A percentile compares a stretch with the other conserved stretches of the same genome.
These are phyloP conservation scores for Verticillium nubilum DNA, from an alignment of 2,329 filamentous ascomycete genomes.

Conservation along the genomic window DNA sequence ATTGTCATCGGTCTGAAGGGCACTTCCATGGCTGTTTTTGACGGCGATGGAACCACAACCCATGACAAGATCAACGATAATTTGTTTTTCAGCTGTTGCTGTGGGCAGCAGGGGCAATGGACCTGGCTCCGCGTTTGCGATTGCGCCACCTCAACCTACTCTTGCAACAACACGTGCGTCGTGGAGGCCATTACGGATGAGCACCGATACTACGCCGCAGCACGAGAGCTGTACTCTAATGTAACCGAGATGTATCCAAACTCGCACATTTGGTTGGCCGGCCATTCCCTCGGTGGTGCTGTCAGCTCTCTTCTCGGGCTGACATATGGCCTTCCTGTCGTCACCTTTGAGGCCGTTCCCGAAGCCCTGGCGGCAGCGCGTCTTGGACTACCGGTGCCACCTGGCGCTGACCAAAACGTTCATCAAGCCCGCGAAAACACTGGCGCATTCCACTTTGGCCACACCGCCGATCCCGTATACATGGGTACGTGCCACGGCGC, in stretches of 20 bases:
- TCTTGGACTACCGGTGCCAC: slow-evolving; percentile 79
- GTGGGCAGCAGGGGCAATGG: slow-evolving; percentile 85
- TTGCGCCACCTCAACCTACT: slow-evolving; percentile 80
- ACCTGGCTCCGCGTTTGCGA: slow-evolving; percentile 91
- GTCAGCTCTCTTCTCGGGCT: slow-evolving; percentile 83
- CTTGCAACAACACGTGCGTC: slow-evolving; percentile 90
- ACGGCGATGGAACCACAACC: slow-evolving; percentile 93
- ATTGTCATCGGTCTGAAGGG: slow-evolving; percentile 92
- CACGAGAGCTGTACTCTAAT: slow-evolving; percentile 85
- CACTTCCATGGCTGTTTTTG: slow-evolving; percentile 84
- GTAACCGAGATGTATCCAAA: slow-evolving; percentile 83
- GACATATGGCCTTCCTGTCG: slow-evolving; percentile 84
- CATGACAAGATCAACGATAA: slow-evolving; percentile 99
- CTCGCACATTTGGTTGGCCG: slow-evolving; percentile 81
- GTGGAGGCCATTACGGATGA: slow-evolving; percentile 69
- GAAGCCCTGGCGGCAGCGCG: slow-evolving; percentile 83
- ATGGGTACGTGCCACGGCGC: slow-evolving; percentile 91
- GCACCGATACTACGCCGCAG: slow-evolving; percentile 86
- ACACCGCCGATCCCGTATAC: slow-evolving; percentile 92
- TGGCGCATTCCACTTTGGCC: slow-evolving; percentile 84
- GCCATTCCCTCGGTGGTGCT: slow-evolving; percentile 88
- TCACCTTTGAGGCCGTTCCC: slow-evolving; percentile 90
- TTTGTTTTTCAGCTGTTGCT: slow-evolving; percentile 96
- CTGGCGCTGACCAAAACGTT: slow-evolving; percentile 64
- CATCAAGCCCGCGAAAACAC: slow-evolving; percentile 69